Evolutionary conservation across 345 rosid genomes (phyloP), one percentile per base, ranked within the genome.

Genomic region (Nasturtium officinale): DNA sequence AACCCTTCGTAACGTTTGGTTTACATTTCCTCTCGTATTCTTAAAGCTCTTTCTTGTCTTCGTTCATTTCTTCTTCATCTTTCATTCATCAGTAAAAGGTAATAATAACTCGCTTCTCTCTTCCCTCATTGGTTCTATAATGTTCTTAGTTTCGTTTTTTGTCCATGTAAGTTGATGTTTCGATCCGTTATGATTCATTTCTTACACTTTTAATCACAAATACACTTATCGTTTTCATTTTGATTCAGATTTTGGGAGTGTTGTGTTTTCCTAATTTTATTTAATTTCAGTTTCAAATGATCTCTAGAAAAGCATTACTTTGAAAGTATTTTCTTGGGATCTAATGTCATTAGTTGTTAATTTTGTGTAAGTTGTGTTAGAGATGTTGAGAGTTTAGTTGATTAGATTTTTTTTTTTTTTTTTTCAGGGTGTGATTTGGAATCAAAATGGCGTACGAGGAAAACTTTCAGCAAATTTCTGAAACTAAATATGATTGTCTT

Each of bases 401-500:
- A 3, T 28, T 25, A 8, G 9, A 5, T 26, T 32, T 32, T 8
- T 2, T 20, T n/a, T 43, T 47, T 26, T 32, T 32, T 8, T 2
- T 20, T n/a, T 43, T 47, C 75, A 70, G 80, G 66, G 25, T 23
- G 55, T 63, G 29, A 38, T 72, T 62, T 53, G 59, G 51, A 23
- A 53, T 69, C 11, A 20, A 67, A 71, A 86, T 86, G 90, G 76
- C 78, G 53, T 50, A 59, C 68, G 79, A 77, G 69, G 80, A 76
- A 11, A 61, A 79, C 65, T 73, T 62, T 47, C 71, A 71, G 15
- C 69, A 52, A 73, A 63, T 7, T 35, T 43, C 57, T 1, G 65
- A 64, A 10, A 43, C 80, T 0, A 89, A 74, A 67, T 87, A 78
- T 45, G 83, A 83, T 7, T 84, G 86, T 77, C 90, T 85, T 73